Percentiles rank a stretch among this genome's conserved stretches.
Conservation (phyloP, 2,329 filamentous ascomycete species). For the Cladosporium sp. region DNA sequence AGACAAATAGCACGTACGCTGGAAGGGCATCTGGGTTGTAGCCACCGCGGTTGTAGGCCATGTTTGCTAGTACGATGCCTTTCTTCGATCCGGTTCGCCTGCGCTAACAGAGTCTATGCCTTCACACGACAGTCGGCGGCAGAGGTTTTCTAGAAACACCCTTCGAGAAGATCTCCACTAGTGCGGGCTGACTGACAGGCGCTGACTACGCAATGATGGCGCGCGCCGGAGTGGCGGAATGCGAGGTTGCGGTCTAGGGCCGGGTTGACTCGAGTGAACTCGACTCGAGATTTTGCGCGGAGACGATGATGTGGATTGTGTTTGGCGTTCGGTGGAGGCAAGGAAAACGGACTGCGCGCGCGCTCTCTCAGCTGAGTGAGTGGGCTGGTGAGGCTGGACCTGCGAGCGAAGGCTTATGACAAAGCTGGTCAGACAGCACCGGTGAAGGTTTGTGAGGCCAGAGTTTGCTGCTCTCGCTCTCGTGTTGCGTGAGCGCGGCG, state of each 20-base stretch:
- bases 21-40: constrained; percentile 95
- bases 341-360: too few relatives aligned
- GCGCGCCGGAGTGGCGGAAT: neutral
- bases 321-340: too few relatives aligned
- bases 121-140: neutral
- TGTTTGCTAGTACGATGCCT: constrained; percentile 34
- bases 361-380: too few relatives aligned
- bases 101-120: constrained; percentile 6
- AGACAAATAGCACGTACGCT: constrained; percentile 57
- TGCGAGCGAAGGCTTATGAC: too few relatives aligned
- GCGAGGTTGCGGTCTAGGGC: neutral
- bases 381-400: too few relatives aligned
- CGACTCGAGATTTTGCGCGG: too few relatives aligned
- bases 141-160: neutral
- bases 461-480: neutral
- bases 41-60: constrained; percentile 92
- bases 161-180: neutral
- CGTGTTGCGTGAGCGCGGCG: neutral
- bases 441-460: neutral
- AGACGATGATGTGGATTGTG: too few relatives aligned
- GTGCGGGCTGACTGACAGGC: neutral
- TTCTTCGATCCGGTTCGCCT: constrained; percentile 4
- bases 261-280: too few relatives aligned
- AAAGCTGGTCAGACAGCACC: neutral
- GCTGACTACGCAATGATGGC: constrained; percentile 12